Evolutionary conservation across 2,329 filamentous ascomycete species (phyloP).

Genomic region (Trichophyton rubrum): DNA sequence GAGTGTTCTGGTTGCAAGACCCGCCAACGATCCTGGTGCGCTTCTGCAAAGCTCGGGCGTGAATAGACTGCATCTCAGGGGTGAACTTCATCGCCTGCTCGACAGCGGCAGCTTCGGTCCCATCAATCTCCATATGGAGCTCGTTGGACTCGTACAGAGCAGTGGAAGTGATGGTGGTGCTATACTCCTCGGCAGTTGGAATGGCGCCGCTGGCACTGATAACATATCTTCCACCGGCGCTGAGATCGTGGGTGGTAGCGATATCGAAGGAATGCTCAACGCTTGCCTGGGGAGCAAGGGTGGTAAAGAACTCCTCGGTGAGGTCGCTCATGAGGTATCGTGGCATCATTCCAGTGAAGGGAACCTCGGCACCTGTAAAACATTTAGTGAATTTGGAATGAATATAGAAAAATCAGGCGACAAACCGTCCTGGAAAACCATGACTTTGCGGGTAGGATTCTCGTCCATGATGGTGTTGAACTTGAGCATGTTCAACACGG

Average conservation of each 20-base stretch:
- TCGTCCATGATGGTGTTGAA: slow-evolving; percentile 10
- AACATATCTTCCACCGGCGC: slow-evolving; percentile 5
- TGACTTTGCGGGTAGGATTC: slow-evolving; percentile 7
- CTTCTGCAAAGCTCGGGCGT: slow-evolving; percentile 5
- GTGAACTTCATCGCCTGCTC: slow-evolving; percentile 32
- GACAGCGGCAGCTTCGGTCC: slow-evolving; percentile 41
- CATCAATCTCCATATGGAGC: slow-evolving; percentile 46
- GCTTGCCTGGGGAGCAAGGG: slow-evolving; percentile 6
- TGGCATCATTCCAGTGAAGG: slow-evolving; percentile 7
- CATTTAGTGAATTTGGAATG: not conserved
- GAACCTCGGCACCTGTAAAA: not conserved
- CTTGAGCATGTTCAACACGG: slow-evolving; percentile 5
- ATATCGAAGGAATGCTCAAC: slow-evolving; percentile 8
- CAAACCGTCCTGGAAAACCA: slow-evolving; percentile 10
- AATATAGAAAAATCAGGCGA: not conserved
- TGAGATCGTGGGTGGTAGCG: slow-evolving; percentile 10
- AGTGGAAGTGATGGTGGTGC: slow-evolving; percentile 42
- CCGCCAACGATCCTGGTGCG: slow-evolving; percentile 24
- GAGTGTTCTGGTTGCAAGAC: slow-evolving; percentile 42
- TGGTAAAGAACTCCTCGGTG: slow-evolving; percentile 4
- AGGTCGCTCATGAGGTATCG: not conserved
- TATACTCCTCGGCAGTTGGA: slow-evolving; percentile 13
- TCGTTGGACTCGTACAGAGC: slow-evolving; percentile 48
- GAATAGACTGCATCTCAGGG: not conserved
- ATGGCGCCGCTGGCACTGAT: slow-evolving; percentile 8